Base-by-base conservation (phyloP, 192 early-diverging fungal genomes). In the Coemansia reversa region DNA sequence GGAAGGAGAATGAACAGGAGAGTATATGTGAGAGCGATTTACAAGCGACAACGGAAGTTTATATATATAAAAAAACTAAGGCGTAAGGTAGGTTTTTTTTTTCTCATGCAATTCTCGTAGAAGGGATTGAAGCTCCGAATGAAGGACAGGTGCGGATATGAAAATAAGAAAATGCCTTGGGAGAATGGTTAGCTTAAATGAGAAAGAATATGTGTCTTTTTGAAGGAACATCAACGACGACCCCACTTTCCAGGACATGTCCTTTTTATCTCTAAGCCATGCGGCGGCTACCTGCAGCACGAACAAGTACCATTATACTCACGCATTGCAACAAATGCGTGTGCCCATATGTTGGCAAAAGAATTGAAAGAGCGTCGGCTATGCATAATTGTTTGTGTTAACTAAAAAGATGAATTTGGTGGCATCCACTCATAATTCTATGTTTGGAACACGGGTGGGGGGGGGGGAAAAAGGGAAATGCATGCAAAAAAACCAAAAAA, bases 361-460 rank as follows among this genome's bases (percentile, higher is more conserved):
- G 22, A 25, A 11, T 2, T 39, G 35, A 39, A 39, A 39, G 35
- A 39, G 35, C 35, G 35, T 39, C 35, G 35, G 5, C 35, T 6
- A 11, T 39, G 35, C 35, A 39, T 39, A 6, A 28, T 28, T 59
- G 25, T 60, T 67, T 52, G 66, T 55, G 23, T 51, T 39, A 39
- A 35, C 39, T 51, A 35, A 51, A 51, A 58, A 30, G 24, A 39
- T 8, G 33, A 27, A 20, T 28, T 27, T 24, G 20, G 7, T 33
- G 42, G 58, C 19, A 8, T 23, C 7, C 22, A 22, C 24, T 50
- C 61, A 60, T 60, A 42, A 35, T 67, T 69, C 67, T 69, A 69
- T 57, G 67, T 69, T 69, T 69, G 67, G 67, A 69, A 69, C 61
- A 54, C n/a, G n/a, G n/a, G n/a, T n/a, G n/a, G n/a, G n/a, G 61